Percentiles rank a stretch among this genome's conserved stretches.
phyloP scores from a whole-genome alignment of 495 filamentous ascomycete genomes.

The Thermothielavioides terrestris region DNA sequence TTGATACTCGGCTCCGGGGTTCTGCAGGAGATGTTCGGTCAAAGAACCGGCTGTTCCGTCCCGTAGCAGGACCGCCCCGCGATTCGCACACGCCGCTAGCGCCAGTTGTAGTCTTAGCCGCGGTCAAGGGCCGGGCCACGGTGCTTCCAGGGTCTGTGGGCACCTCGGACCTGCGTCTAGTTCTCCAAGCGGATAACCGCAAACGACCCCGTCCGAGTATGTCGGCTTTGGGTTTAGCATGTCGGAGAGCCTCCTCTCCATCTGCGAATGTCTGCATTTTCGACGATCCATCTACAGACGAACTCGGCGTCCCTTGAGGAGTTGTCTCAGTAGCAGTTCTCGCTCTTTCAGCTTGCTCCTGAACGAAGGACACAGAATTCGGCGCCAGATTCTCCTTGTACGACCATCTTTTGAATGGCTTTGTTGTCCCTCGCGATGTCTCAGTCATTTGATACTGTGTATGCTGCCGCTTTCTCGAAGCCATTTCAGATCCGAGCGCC shows the following conservation, averaged over 20 bases:
- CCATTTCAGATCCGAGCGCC: neutral
- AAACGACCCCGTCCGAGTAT: slow-evolving; percentile 9
- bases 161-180: slow-evolving; percentile 3
- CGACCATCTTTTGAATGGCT: neutral
- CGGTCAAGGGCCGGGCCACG: neutral
- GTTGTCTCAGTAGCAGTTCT: neutral
- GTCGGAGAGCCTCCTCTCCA: neutral
- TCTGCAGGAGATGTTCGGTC: neutral
- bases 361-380: neutral
- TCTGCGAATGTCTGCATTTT: neutral
- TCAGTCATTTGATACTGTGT: neutral
- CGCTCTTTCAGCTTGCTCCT: neutral
- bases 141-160: slow-evolving; percentile 3
- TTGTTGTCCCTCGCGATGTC: neutral
- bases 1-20: neutral
- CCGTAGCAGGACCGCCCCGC: neutral
- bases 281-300: neutral
- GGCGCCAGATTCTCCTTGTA: neutral
- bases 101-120: neutral
- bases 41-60: too few relatives aligned
- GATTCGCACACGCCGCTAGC: neutral
- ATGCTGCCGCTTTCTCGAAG: neutral
- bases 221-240: slow-evolving; percentile 1
- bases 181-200: slow-evolving; percentile 10
- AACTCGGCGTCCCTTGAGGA: neutral